Conservation (phyloP, 2,329 filamentous ascomycete species). For the Xylariales sp. region DNA sequence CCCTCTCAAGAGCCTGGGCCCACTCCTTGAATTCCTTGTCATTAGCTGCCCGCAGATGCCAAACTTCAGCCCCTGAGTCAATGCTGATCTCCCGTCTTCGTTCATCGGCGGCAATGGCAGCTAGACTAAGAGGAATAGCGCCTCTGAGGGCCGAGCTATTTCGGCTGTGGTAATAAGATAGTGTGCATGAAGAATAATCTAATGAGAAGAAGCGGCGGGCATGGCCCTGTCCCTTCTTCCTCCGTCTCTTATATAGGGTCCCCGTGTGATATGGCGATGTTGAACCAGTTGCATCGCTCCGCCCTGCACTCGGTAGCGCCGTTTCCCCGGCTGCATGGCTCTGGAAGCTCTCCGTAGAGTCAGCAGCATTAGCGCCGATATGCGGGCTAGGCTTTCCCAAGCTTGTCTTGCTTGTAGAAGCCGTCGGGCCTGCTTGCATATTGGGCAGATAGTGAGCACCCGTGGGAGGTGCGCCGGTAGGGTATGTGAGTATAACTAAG, state of each 20-base stretch:
- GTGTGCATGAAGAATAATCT: constrained; percentile 91
- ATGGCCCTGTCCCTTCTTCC: constrained; percentile 94
- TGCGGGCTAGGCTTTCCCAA: constrained; percentile 62
- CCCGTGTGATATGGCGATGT: constrained; percentile 79
- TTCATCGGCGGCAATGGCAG: constrained; percentile 90
- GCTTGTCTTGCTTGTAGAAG: constrained; percentile 60
- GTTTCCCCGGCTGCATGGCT: constrained; percentile 58
- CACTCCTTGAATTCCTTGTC: constrained; percentile 88
- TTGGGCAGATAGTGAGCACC: constrained; percentile 77
- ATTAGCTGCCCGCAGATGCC: constrained; percentile 89
- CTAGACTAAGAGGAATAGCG: constrained; percentile 90
- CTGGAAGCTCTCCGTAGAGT: constrained; percentile 71
- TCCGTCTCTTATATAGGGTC: constrained; percentile 85
- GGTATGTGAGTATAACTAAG: constrained; percentile 93
- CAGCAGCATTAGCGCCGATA: constrained; percentile 58
- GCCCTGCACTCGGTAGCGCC: constrained; percentile 63
- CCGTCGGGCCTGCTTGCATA: constrained; percentile 56
- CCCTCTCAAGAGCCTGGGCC: constrained; percentile 86
- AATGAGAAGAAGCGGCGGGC: constrained; percentile 95
- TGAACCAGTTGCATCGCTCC: constrained; percentile 60
- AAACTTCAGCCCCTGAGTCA: constrained; percentile 95
- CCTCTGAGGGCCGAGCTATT: constrained; percentile 93
- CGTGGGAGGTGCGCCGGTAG: constrained; percentile 81
- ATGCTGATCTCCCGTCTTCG: constrained; percentile 92
- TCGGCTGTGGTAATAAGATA: constrained; percentile 96